Base-by-base conservation (phyloP, 768 basidiomycete genomes). In the Pisolithus albus region DNA sequence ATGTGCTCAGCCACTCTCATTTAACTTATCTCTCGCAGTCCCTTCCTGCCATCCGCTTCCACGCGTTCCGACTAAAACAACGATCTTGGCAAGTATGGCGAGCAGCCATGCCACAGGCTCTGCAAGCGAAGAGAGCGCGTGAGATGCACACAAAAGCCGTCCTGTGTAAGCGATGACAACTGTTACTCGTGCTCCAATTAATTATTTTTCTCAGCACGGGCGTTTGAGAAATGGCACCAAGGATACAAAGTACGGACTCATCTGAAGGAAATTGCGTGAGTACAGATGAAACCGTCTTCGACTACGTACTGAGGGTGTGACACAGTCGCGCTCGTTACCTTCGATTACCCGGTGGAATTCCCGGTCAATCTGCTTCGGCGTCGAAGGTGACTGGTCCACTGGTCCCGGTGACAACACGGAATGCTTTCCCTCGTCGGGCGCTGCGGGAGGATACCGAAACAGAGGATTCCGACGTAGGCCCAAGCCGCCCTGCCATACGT, bases 201-300 rank as follows among this genome's bases (percentile, higher is more conserved):
- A 37, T 23, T 23, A 52, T 48, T 54, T 24, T 37, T 46, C 46
- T 34, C 46, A 48, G 60, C 88, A 82, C 72, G 51, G 75, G 73
- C 63, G 40, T 74, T 90, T 44, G 75, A 76, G 41, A 80, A 73
- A 52, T 93, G 91, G 91, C 57, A 74, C n/a, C 78, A 83, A 62
- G 72, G 72, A 13, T 81, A 88, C 56, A 77, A 78, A 61, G 81
- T 81, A 16, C 88, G 85, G 62, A 75, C 83, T 39, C 83, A 85
- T 38, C 75, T 85, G 39, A 89, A 88, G 64, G 88, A 90, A 47
- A 83, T 90, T 45, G 87, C 86, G 90, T 92, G 65, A 74, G 88
- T 82, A 49, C 55, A 56, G 44, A 38, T 34, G 43, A 43, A 32
- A 30, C 51, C 45, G 43, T 52, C 40, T 37, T 62, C 57, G 57